Conservation (phyloP, 2,329 filamentous ascomycete species). For the Rutstroemia sp. region DNA sequence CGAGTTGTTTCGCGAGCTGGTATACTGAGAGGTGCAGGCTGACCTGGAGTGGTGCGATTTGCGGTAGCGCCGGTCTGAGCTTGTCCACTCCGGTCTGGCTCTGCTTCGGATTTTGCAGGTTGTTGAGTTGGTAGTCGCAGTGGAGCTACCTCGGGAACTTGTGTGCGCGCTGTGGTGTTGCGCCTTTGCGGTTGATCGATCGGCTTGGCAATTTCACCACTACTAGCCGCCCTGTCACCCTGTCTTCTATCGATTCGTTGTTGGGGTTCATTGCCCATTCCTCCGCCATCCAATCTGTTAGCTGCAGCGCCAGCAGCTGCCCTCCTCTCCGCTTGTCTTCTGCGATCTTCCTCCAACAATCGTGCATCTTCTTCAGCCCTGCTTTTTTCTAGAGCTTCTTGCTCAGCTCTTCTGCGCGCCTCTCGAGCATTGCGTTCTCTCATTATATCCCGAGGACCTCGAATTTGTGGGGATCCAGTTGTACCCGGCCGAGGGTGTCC, state of each 20-base stretch:
- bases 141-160: slow-evolving; percentile 21
- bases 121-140: slow-evolving; percentile 26
- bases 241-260: slow-evolving; percentile 26
- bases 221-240: slow-evolving; percentile 16
- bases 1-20: slow-evolving; percentile 31
- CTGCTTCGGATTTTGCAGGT: slow-evolving; percentile 17
- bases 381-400: slow-evolving; percentile 37
- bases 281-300: slow-evolving; percentile 16
- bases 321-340: slow-evolving; percentile 52
- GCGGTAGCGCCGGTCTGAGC: background rate
- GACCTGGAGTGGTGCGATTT: background rate
- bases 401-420: slow-evolving; percentile 51
- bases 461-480: slow-evolving; percentile 51
- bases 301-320: slow-evolving; percentile 47
- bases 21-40: background rate
- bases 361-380: slow-evolving; percentile 46
- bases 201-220: slow-evolving; percentile 8
- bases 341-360: slow-evolving; percentile 46
- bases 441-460: slow-evolving; percentile 88
- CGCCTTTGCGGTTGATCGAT: slow-evolving; percentile 22
- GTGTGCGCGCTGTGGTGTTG: slow-evolving; percentile 21
- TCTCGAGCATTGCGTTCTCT: slow-evolving; percentile 74
- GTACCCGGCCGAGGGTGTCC: slow-evolving; percentile 40
- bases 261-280: slow-evolving; percentile 19
- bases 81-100: slow-evolving; percentile 5